Conservation (phyloP, 2,329 filamentous ascomycete species). For the Penicillium expansum region DNA sequence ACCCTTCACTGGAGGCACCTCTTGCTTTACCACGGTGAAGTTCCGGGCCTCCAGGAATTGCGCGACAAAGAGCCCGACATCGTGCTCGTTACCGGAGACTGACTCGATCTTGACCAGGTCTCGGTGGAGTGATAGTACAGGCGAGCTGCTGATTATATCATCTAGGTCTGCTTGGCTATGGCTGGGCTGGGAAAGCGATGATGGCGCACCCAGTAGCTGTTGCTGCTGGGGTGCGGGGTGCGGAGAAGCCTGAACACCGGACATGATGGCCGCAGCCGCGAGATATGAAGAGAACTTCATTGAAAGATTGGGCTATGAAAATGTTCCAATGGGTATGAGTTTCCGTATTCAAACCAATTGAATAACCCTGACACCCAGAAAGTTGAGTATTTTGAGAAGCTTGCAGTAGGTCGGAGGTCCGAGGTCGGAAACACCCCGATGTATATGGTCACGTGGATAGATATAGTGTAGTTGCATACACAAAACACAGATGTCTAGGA, state of each 20-base stretch:
- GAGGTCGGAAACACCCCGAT: background rate
- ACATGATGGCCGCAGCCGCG: slow-evolving; percentile 18
- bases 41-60: slow-evolving; percentile 61
- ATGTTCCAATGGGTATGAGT: background rate
- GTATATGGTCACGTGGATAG: background rate
- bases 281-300: slow-evolving; percentile 24
- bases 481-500: background rate
- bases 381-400: background rate
- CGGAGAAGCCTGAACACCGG: slow-evolving; percentile 27
- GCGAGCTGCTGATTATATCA: slow-evolving; percentile 41
- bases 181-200: background rate
- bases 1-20: slow-evolving; percentile 21
- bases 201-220: slow-evolving; percentile 15
- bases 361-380: background rate
- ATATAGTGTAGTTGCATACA: background rate
- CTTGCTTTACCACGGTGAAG: slow-evolving; percentile 63
- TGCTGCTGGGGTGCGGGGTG: slow-evolving; percentile 28
- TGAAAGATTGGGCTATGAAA: background rate
- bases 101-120: slow-evolving; percentile 73
- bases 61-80: slow-evolving; percentile 66
- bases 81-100: slow-evolving; percentile 65
- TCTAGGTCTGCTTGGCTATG: slow-evolving; percentile 24
- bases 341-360: background rate
- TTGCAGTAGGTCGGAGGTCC: background rate
- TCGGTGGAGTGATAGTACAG: slow-evolving; percentile 70